These are phyloP conservation scores for Lagenidium sp. DNA, from an alignment of 352 stramenopile genomes.

Conservation along the genomic window DNA sequence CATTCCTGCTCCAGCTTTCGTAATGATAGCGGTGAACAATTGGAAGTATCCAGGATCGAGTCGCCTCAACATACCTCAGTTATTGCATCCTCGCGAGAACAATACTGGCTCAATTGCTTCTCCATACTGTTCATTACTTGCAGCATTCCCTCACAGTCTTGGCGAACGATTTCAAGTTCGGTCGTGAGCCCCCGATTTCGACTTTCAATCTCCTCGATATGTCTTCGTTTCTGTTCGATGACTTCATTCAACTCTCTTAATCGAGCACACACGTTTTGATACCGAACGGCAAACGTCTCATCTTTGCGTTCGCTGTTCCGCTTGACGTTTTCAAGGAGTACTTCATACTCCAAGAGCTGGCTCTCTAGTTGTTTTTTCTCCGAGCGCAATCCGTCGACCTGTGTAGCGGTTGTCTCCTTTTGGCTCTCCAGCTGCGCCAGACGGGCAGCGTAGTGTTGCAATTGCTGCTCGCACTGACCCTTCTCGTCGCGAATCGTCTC, in stretches of 20 bases:
- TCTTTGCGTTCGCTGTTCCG: conserved; percentile 47
- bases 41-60: too few species aligned
- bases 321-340: conserved; percentile 51
- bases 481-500: conserved; percentile 50
- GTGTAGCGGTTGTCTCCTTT: conserved; percentile 29
- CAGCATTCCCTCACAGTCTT: conserved; percentile 79
- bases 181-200: conserved; percentile 19
- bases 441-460: conserved; percentile 55
- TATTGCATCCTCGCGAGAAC: conserved; percentile 57
- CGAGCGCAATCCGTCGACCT: conserved; percentile 21
- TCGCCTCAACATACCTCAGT: conserved; percentile 54
- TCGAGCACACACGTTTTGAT: conserved; percentile 61
- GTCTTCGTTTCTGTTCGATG: conserved; percentile 44
- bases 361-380: conserved; percentile 30
- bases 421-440: conserved; percentile 58
- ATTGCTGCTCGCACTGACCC: conserved; percentile 44
- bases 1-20: conserved; percentile 71
- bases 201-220: conserved; percentile 45
- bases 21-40: too few species aligned
- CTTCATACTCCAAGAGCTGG: conserved; percentile 54
- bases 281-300: conserved; percentile 40
- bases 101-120: conserved; percentile 75
- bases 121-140: conserved; percentile 80
- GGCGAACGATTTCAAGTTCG: conserved; percentile 57
- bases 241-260: conserved; percentile 50